These are phyloP conservation scores for Capsella rubella DNA, from an alignment of 441 rosid genomes.

Conservation along the genomic window DNA sequence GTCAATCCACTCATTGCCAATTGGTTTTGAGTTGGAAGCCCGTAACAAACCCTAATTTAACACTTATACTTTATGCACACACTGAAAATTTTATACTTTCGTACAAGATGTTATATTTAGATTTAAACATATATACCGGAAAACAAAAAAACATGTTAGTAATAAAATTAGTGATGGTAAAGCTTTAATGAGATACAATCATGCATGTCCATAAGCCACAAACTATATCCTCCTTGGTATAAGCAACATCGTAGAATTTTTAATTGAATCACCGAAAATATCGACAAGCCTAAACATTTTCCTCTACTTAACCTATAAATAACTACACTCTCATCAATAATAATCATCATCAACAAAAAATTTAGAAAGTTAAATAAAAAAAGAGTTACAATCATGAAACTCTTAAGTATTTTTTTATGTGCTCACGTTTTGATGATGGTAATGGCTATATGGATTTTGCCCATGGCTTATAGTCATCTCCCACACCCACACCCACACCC, in stretches of 20 bases:
- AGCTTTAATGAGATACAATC: neutral
- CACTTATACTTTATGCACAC: too few relatives aligned
- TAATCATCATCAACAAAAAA: slow-evolving; percentile 1
- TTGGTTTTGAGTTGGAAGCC: too few relatives aligned
- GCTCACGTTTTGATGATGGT: slow-evolving; percentile 21
- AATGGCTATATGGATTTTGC: slow-evolving; percentile 24
- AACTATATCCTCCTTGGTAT: neutral
- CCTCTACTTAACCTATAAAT: neutral
- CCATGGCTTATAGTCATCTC: slow-evolving; percentile 26
- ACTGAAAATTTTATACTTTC: too few relatives aligned
- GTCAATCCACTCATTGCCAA: too few relatives aligned
- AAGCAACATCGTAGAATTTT: slow-evolving; percentile 1
- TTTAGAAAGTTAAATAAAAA: neutral
- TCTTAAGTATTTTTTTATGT: neutral
- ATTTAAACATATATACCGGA: neutral
- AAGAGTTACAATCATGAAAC: slow-evolving; percentile 16
- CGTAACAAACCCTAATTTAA: too few relatives aligned
- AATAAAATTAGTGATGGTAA: neutral
- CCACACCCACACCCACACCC: slow-evolving; percentile 38
- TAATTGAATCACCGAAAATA: neutral
- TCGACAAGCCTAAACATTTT: neutral
- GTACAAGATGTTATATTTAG: neutral
- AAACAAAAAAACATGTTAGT: neutral
- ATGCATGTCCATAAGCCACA: neutral
- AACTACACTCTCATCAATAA: neutral